phyloP scores from a whole-genome alignment of 768 basidiomycete genomes.

The Panellus pusillus region DNA sequence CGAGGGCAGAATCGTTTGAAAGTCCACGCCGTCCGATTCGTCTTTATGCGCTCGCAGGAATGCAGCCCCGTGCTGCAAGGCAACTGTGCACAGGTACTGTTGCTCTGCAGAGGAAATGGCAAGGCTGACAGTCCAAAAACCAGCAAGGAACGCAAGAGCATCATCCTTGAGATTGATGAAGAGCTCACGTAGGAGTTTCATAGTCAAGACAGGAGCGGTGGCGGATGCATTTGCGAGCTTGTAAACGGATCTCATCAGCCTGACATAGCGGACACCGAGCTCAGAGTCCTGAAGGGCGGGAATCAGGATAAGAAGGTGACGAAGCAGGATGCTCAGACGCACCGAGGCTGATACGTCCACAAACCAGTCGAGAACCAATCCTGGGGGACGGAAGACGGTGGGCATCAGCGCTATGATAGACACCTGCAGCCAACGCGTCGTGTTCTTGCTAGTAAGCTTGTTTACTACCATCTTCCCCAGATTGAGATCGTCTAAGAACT shows the following conservation, averaged over 20 bases:
- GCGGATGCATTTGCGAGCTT: conserved; percentile 58
- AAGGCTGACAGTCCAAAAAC: conserved; percentile 51
- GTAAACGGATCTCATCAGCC: conserved; percentile 69
- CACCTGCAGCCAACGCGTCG: conserved; percentile 57
- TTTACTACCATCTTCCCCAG: conserved; percentile 50
- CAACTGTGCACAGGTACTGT: conserved; percentile 44
- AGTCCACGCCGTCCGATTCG: conserved; percentile 60
- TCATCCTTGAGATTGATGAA: conserved; percentile 71
- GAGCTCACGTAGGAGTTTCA: conserved; percentile 57
- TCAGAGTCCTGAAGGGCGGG: conserved; percentile 1
- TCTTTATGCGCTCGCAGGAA: conserved; percentile 74
- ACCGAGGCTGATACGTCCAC: conserved; percentile 33
- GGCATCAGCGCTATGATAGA: conserved; percentile 54
- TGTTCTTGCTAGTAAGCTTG: conserved; percentile 62
- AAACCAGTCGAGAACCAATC: conserved; percentile 53
- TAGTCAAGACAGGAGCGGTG: conserved; percentile 49
- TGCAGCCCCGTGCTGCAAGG: conserved; percentile 74
- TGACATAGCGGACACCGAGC: conserved; percentile 45
- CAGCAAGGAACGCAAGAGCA: conserved; percentile 77
- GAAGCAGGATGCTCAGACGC: conserved; percentile 12
- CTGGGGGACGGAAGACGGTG: conserved; percentile 46
- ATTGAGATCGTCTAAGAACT: conserved; percentile 47
- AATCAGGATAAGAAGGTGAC: not conserved
- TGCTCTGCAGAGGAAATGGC: conserved; percentile 23
- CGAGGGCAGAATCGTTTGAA: conserved; percentile 76